phyloP scores from a whole-genome alignment of 164 flowering plant species.

The Tinospora cordifolia region DNA sequence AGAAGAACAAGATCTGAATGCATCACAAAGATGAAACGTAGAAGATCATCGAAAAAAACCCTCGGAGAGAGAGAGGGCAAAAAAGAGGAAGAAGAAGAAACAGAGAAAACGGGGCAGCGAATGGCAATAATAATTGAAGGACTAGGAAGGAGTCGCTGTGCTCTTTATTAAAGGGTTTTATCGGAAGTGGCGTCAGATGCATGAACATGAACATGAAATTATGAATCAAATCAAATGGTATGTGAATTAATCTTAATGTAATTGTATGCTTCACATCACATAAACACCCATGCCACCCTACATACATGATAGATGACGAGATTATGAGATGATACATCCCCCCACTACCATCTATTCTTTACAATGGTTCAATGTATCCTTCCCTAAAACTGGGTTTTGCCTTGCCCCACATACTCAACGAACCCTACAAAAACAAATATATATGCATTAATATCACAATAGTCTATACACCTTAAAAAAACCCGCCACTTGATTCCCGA shows the following conservation, averaged over 20 bases:
- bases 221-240: no score
- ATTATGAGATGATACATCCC: neutral
- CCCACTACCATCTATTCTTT: neutral
- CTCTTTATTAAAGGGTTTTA: neutral
- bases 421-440: no score
- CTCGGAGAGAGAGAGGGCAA: conserved; percentile 9
- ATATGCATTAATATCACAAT: no score
- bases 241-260: no score
- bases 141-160: neutral
- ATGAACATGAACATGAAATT: conserved; percentile 1
- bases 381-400: neutral
- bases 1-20: conserved; percentile 4
- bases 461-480: no score
- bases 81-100: neutral
- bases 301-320: neutral
- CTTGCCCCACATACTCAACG: neutral
- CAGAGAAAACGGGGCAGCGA: no score
- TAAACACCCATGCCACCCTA: neutral
- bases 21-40: conserved; percentile 17
- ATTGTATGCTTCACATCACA: no score
- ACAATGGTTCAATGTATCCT: neutral
- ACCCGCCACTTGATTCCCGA: no score
- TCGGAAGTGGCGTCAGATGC: neutral
- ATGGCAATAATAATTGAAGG: no score
- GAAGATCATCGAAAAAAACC: conserved; percentile 9